Percentiles rank a stretch among this genome's conserved stretches.
Evolutionary conservation across 2,329 filamentous ascomycete species (phyloP).

Genomic region (Fusarium sp.): DNA sequence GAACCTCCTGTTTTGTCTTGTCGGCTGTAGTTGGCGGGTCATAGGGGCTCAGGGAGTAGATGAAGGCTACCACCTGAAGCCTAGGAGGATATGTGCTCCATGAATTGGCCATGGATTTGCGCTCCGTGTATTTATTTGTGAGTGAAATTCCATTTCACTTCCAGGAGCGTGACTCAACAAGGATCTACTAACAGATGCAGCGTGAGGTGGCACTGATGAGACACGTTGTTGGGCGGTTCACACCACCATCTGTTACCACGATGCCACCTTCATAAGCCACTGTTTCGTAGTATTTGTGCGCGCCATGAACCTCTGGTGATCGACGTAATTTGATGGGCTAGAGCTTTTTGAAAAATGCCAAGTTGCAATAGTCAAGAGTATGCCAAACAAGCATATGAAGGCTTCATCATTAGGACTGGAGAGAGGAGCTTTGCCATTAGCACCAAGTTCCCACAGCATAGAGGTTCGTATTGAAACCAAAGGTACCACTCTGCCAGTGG

Average conservation of each 20-base stretch:
- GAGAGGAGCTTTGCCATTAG: not conserved
- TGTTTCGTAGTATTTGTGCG: not conserved
- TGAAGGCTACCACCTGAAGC: not conserved
- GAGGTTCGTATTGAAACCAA: not conserved
- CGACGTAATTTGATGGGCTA: not conserved
- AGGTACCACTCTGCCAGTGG: not conserved
- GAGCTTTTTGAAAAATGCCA: not conserved
- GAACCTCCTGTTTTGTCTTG: not conserved
- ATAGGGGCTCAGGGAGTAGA: not conserved
- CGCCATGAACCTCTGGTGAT: not conserved
- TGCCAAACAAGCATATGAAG: not conserved
- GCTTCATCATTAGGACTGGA: not conserved
- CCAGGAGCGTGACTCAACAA: not conserved
- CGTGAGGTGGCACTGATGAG: slow-evolving; percentile 1
- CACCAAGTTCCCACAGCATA: not conserved
- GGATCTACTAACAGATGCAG: not conserved
- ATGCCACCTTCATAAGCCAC: not conserved
- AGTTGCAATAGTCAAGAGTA: not conserved
- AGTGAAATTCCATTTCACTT: not conserved
- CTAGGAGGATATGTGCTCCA: not conserved
- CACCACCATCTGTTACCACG: not conserved
- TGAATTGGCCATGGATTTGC: not conserved
- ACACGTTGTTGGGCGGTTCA: not conserved
- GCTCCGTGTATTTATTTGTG: not conserved
- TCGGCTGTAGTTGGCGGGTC: not conserved